A percentile compares a stretch with the other conserved stretches of the same genome.
These are phyloP conservation scores for Tulasnella sp. DNA, from an alignment of 768 basidiomycete genomes.

Conservation along the genomic window DNA sequence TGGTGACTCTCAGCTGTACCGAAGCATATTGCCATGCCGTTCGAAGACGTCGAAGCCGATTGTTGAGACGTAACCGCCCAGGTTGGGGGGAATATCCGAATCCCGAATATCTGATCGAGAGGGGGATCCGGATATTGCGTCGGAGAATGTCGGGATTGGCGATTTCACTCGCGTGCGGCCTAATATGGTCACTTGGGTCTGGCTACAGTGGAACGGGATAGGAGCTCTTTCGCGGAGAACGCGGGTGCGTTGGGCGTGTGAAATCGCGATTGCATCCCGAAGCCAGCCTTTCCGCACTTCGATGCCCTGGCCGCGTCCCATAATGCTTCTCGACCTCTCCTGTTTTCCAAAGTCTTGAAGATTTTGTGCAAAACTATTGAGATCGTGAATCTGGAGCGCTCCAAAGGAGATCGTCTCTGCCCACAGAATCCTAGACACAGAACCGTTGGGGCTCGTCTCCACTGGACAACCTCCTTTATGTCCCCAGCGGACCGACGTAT, in stretches of 20 bases:
- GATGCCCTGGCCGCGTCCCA: background rate
- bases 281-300: background rate
- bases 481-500: background rate
- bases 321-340: background rate
- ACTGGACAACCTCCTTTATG: background rate
- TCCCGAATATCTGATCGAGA: background rate
- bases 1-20: background rate
- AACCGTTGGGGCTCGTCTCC: background rate
- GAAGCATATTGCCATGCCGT: background rate
- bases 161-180: background rate
- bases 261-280: background rate
- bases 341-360: background rate
- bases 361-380: background rate
- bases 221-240: background rate
- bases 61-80: background rate
- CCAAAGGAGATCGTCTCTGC: background rate
- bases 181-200: background rate
- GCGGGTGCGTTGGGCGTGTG: background rate
- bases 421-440: background rate
- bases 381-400: background rate
- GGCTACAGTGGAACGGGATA: background rate
- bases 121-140: background rate
- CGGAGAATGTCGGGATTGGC: background rate
- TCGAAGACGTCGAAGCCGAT: no score
- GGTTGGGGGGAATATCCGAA: background rate